These are phyloP conservation scores for Entophlyctis luteolus DNA, from an alignment of 192 early-diverging fungal species.

Conservation along the genomic window DNA sequence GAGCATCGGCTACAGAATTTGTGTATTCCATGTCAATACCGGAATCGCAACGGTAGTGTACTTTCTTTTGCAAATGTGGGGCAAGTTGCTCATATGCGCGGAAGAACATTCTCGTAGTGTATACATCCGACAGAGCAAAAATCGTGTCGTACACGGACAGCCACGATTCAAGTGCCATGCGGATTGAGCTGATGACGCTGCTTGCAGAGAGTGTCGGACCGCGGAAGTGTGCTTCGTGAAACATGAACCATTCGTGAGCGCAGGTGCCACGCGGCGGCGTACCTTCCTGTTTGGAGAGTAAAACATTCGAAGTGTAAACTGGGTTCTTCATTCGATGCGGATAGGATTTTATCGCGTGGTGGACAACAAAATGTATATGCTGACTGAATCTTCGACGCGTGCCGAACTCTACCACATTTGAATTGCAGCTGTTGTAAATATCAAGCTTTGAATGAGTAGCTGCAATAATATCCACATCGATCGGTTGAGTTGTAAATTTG, in stretches of 20 bases:
- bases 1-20: background rate
- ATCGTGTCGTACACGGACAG: background rate
- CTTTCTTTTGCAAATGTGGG: background rate
- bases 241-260: constrained; percentile 26
- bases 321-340: background rate
- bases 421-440: background rate
- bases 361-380: background rate
- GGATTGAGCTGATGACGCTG: background rate
- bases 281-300: background rate
- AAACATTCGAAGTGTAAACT: constrained; percentile 6
- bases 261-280: constrained; percentile 4
- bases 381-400: constrained; percentile 1
- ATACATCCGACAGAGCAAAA: constrained; percentile 11
- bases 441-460: background rate
- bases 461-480: background rate
- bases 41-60: constrained; percentile 14
- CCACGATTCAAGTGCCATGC: background rate
- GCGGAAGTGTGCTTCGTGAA: constrained; percentile 1
- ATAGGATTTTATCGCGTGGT: background rate
- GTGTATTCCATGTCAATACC: background rate
- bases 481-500: background rate
- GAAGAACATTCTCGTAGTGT: background rate
- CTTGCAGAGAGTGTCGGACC: background rate
- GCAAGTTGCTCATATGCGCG: background rate
- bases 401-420: constrained; percentile 5